Base-by-base conservation (phyloP, 2,329 filamentous ascomycete species). In the Eurotiales sp. region DNA sequence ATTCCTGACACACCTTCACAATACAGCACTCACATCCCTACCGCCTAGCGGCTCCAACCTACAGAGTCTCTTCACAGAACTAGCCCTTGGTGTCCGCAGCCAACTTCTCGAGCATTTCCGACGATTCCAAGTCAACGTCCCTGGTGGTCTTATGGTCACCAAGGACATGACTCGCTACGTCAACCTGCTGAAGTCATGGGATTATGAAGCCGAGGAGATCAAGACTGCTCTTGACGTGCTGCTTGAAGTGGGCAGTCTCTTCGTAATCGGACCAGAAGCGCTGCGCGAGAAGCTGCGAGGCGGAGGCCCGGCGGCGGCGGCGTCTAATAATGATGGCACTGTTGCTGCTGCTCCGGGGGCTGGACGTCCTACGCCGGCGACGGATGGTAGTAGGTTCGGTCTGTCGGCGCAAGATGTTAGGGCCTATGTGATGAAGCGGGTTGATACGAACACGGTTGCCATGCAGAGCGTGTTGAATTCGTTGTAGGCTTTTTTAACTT, bases 81-180 rank as follows among this genome's bases (percentile, higher is more conserved):
- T 97, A 19, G 91, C 89, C 1, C 75, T 91, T 12, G 86, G 86
- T 8, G 78, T 96, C 30, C 85, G 91, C 58, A 75, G 80, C 45
- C 80, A 95, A 8, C 80, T 99, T 4, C 84, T 99, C 56, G 88
- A 93, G 56, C 93, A 99, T 71, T 89, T 97, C 72, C 93, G 95
- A 64, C 90, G 89, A 63, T 99, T 95, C 73, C 84, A 86, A 55
- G 90, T 99, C 58, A 96, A 90, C 60, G 89, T 91, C 36, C 91
- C 92, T 0, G 93, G 93, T 55, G 93, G 90, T 2, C 81, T 99
- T 42, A 93, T 96, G 82, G 89, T 97, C 22, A 92, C 87, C 30
- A 95, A 97, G 73, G 93, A 99, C 66, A 91, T 97, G 68, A 89
- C 90, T 30, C 90, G 90, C 65, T 99, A 99, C 69, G 87, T 88